Conservation (phyloP, 208 protist genomes). For the Acanthamoeba sp. region DNA sequence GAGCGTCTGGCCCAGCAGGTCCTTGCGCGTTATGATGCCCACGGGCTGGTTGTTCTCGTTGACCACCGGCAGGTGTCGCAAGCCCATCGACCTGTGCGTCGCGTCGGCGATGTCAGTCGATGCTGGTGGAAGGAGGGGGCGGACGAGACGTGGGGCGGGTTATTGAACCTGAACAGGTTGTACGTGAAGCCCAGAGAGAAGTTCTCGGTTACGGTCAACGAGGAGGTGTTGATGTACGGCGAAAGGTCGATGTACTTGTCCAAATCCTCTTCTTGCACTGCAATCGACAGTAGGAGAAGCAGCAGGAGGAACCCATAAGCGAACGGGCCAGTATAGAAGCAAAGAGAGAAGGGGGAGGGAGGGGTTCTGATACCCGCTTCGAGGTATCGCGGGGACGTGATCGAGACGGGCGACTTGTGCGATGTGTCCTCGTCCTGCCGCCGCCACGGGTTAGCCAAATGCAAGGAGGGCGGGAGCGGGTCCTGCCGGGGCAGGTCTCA, state of each 20-base stretch:
- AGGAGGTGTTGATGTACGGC: conserved; percentile 28
- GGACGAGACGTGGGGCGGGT: not conserved
- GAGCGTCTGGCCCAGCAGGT: conserved; percentile 69
- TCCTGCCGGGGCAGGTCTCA: no score
- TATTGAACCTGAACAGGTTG: not conserved
- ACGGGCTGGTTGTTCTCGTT: conserved; percentile 69
- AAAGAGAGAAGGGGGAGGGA: no score
- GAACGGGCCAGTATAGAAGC: no score
- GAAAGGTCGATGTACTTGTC: conserved; percentile 34
- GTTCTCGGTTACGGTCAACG: conserved; percentile 2
- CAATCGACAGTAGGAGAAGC: not conserved
- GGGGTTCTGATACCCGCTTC: not conserved
- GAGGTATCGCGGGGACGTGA: not conserved
- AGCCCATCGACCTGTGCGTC: conserved; percentile 66
- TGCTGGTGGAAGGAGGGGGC: not conserved
- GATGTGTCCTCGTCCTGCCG: conserved; percentile 7
- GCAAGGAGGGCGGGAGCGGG: no score
- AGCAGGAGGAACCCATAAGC: no score
- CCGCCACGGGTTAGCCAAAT: not conserved
- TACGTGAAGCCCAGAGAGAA: conserved; percentile 1
- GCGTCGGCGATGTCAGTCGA: no score
- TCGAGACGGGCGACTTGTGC: conserved; percentile 12
- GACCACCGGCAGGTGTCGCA: conserved; percentile 77
- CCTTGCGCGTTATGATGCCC: conserved; percentile 81
- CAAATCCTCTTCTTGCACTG: conserved; percentile 26